Base-by-base conservation (phyloP, 495 filamentous ascomycete species). In the Pseudevernia furfuracea region DNA sequence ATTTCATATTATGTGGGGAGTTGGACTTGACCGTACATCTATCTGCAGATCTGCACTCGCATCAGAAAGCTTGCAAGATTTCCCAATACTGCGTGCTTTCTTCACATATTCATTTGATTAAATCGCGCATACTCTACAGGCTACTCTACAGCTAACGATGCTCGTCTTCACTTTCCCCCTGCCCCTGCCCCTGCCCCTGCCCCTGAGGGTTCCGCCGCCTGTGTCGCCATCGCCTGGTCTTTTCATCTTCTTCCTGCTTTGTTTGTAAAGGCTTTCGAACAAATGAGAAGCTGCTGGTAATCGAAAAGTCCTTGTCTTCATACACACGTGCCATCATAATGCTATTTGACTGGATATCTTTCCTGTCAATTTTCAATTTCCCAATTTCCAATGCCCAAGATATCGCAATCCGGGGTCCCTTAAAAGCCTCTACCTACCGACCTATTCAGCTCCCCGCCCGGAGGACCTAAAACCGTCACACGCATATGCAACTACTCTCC, bases 401-500 rank as follows among this genome's bases (percentile, higher is more conserved):
- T n/a, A n/a, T 44, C 52, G 62, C 55, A 55, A 64, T 59, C 14
- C 19, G 3, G 30, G 30, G 28, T 34, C 30, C 52, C 6, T 32
- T 28, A 32, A n/a, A n/a, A 32, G 25, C 14, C 5, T 10, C 2
- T 6, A 21, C 11, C 1, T 30, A 32, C n/a, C n/a, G n/a, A 3
- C 7, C 2, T 44, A 21, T 8, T 36, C 36, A 49, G 38, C 61
- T 36, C 55, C 53, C 30, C 61, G n/a, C 21, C 19, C 4, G 28
- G 38, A 58, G 32, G 44, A 46, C 21, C 39, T 28, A 43, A 64
- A 34, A 46, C n/a, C 30, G 32, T 53, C 41, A 37, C 43, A 46
- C 36, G 62, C 62, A 64, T 64, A 64, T 64, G 62, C 62, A 64
- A 37, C 53, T 57, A 36, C 32, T 21, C 61, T 56, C 52, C 43